A percentile compares a stretch with the other conserved stretches of the same genome.
Conservation (phyloP, 2,329 filamentous ascomycete genomes). For the Pestalotiopsis sp. region DNA sequence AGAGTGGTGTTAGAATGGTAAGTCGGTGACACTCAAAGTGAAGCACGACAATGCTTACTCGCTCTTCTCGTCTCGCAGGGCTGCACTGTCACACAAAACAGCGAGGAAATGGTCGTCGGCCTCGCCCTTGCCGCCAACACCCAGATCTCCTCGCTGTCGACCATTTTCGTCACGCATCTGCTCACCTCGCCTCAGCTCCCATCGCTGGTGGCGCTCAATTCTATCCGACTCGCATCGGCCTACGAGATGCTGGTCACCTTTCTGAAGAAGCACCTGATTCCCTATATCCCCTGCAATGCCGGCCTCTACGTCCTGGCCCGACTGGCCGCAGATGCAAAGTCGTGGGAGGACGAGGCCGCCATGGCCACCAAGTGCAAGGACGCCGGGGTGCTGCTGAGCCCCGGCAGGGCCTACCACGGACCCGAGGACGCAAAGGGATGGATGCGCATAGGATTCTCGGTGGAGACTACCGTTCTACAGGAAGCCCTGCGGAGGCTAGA, state of each 20-base stretch:
- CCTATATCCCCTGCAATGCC: neutral
- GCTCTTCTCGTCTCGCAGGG: neutral
- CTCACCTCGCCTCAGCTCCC: neutral
- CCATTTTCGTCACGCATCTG: neutral
- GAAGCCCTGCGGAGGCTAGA: neutral
- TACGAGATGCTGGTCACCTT: neutral
- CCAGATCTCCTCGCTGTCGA: neutral
- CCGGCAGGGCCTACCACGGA: neutral
- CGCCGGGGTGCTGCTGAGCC: neutral
- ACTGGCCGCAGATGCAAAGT: neutral
- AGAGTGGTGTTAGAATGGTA: neutral
- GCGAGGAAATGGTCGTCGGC: neutral
- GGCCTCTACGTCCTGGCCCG: neutral
- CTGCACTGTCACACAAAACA: neutral
- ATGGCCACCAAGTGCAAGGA: neutral
- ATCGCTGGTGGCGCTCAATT: neutral
- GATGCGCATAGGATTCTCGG: neutral
- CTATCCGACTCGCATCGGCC: neutral
- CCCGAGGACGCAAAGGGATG: slow-evolving; percentile 1
- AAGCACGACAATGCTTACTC: too few relatives aligned
- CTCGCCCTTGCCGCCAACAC: neutral
- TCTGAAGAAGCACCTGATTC: neutral
- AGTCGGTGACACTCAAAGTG: neutral
- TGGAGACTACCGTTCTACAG: neutral
- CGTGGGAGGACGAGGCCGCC: neutral